These are phyloP conservation scores for Gastrolobium villosum DNA, from an alignment of 306 rosid species.

Conservation along the genomic window DNA sequence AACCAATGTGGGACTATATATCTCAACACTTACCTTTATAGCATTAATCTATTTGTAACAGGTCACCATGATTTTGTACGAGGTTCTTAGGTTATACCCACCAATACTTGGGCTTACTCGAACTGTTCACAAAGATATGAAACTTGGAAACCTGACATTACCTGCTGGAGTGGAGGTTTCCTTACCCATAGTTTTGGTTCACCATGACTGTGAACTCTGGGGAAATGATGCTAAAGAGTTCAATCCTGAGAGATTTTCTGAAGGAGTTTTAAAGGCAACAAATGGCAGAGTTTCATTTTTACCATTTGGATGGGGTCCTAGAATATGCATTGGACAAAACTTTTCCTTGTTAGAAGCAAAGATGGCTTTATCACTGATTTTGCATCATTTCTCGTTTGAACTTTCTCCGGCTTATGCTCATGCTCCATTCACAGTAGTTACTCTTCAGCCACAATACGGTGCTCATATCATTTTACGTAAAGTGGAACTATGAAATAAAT, in stretches of 20 bases:
- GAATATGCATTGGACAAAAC: conserved; percentile 63
- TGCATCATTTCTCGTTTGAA: conserved; percentile 49
- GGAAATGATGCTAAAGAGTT: conserved; percentile 65
- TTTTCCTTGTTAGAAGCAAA: conserved; percentile 56
- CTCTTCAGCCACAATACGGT: conserved; percentile 42
- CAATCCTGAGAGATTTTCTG: conserved; percentile 67
- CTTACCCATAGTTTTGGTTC: conserved; percentile 45
- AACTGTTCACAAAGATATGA: conserved; percentile 37
- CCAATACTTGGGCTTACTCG: not conserved
- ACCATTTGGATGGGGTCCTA: conserved; percentile 63
- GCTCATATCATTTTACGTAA: conserved; percentile 38
- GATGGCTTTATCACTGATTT: conserved; percentile 45
- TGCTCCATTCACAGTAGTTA: not conserved
- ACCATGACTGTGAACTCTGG: conserved; percentile 61
- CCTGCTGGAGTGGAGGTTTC: conserved; percentile 52
- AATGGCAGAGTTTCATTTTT: conserved; percentile 52
- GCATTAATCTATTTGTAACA: conserved; percentile 8
- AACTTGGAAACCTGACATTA: conserved; percentile 52
- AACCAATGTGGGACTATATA: too few species aligned
- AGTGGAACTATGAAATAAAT: not conserved
- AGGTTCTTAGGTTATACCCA: conserved; percentile 70
- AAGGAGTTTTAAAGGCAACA: conserved; percentile 60
- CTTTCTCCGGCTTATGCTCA: conserved; percentile 48
- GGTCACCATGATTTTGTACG: conserved; percentile 62
- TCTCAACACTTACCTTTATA: not conserved